These are phyloP conservation scores for Auriscalpium orientale DNA, from an alignment of 768 basidiomycete species.

Conservation along the genomic window DNA sequence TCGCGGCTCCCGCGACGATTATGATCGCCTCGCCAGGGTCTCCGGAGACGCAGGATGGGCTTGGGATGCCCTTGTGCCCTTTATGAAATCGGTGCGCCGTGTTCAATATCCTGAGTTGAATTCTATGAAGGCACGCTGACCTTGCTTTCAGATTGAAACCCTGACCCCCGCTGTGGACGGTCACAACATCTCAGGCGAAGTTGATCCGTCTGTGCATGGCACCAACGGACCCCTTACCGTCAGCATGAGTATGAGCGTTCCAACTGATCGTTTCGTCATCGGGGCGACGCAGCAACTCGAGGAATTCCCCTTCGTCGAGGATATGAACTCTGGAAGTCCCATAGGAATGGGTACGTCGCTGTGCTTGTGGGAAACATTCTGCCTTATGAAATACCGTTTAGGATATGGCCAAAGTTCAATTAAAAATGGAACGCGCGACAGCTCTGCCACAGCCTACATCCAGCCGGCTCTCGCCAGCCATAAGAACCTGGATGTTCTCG, in stretches of 20 bases:
- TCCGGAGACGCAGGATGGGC: constrained; percentile 12
- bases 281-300: constrained; percentile 22
- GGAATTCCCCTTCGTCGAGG: constrained; percentile 32
- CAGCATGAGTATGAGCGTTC: not conserved
- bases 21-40: constrained; percentile 9
- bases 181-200: constrained; percentile 31
- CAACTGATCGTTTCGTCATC: constrained; percentile 26
- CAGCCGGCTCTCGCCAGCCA: not conserved
- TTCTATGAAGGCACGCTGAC: too few species aligned
- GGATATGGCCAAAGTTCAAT: not conserved
- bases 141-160: not conserved
- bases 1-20: constrained; percentile 16
- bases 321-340: constrained; percentile 34
- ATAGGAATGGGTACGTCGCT: constrained; percentile 30
- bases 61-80: not conserved
- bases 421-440: constrained; percentile 2
- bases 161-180: constrained; percentile 19
- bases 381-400: not conserved
- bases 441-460: constrained; percentile 3
- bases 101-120: too few species aligned
- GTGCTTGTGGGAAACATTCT: too few species aligned
- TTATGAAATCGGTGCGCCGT: not conserved
- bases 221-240: constrained; percentile 25
- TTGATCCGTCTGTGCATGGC: constrained; percentile 30
- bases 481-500: constrained; percentile 4